Conservation (phyloP, 352 stramenopile genomes). For the Plasmopara halstedii region DNA sequence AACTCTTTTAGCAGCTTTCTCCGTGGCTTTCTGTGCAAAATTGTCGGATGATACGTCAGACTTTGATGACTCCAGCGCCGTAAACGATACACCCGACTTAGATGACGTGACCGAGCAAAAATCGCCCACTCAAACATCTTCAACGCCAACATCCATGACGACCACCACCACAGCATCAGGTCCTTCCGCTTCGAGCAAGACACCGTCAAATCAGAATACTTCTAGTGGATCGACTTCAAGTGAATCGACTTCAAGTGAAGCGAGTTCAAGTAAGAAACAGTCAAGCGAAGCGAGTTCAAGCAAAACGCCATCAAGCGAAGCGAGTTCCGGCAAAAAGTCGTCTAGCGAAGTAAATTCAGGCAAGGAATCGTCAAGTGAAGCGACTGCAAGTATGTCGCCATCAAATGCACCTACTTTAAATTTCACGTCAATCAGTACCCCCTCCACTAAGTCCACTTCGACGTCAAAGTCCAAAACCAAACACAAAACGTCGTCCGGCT, state of each 20-base stretch:
- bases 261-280: neutral
- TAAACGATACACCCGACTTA: neutral
- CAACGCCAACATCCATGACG: neutral
- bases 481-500: constrained; percentile 16
- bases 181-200: neutral
- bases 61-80: neutral
- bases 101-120: neutral
- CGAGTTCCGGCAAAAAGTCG: too few relatives aligned
- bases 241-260: neutral
- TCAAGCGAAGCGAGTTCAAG: too few relatives aligned
- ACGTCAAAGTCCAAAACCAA: constrained; percentile 3
- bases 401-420: neutral
- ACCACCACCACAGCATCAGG: neutral
- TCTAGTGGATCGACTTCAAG: too few relatives aligned
- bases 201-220: too few relatives aligned
- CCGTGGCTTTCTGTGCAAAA: neutral
- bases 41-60: neutral
- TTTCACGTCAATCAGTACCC: neutral
- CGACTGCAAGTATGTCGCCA: neutral
- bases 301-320: too few relatives aligned
- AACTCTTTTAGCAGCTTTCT: neutral
- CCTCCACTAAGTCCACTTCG: neutral
- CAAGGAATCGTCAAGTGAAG: too few relatives aligned
- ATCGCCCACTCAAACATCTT: neutral
- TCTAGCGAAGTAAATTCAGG: too few relatives aligned